Percentiles rank a stretch among this genome's conserved stretches.
phyloP scores from a whole-genome alignment of 1,284 basidiomycete species.

The Tilletia setariae region DNA sequence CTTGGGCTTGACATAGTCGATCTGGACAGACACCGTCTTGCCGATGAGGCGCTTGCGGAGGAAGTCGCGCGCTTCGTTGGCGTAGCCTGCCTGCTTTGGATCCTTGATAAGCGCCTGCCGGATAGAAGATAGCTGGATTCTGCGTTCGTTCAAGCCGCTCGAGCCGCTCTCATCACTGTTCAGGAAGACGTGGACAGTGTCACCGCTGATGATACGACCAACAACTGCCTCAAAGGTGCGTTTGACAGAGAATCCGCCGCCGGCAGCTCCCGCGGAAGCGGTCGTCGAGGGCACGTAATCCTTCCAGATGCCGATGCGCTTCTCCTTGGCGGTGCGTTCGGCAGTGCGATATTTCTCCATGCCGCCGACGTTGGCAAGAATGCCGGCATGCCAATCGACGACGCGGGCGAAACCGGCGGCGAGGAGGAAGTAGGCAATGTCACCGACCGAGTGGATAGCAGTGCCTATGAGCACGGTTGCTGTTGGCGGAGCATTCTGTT shows the following conservation, averaged over 20 bases:
- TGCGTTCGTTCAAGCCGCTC: slow-evolving; percentile 68
- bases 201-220: slow-evolving; percentile 82
- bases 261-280: slow-evolving; percentile 25
- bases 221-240: slow-evolving; percentile 69
- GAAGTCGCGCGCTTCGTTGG: slow-evolving; percentile 78
- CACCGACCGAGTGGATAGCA: slow-evolving; percentile 86
- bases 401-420: slow-evolving; percentile 81
- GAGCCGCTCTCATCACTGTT: slow-evolving; percentile 58
- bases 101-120: slow-evolving; percentile 69
- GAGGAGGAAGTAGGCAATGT: slow-evolving; percentile 86
- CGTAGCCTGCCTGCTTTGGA: slow-evolving; percentile 80
- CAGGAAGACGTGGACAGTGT: slow-evolving; percentile 66
- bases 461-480: slow-evolving; percentile 83
- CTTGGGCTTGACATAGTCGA: slow-evolving; percentile 49
- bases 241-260: slow-evolving; percentile 30
- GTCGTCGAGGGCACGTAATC: slow-evolving; percentile 54
- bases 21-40: slow-evolving; percentile 41
- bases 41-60: slow-evolving; percentile 48
- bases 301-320: slow-evolving; percentile 74
- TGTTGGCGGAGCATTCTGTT: slow-evolving; percentile 22
- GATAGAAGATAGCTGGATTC: slow-evolving; percentile 83
- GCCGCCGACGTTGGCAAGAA: slow-evolving; percentile 66
- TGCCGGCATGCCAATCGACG: slow-evolving; percentile 96
- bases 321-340: slow-evolving; percentile 80
- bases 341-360: slow-evolving; percentile 68